A percentile compares a stretch with the other conserved stretches of the same genome.
These are phyloP conservation scores for Saksenaea vasiformis DNA, from an alignment of 371 early-diverging fungal species.

Conservation along the genomic window DNA sequence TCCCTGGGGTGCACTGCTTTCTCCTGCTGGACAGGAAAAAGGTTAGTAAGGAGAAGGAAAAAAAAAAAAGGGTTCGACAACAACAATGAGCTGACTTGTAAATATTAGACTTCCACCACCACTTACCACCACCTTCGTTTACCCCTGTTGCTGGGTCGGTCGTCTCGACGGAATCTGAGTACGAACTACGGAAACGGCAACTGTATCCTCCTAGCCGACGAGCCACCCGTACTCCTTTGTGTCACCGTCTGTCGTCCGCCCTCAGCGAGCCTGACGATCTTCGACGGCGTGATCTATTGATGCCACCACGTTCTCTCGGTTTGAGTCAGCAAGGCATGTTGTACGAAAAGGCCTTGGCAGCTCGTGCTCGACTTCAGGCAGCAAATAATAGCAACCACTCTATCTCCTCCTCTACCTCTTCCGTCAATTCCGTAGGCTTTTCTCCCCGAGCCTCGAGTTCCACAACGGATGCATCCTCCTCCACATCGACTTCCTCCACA, in stretches of 20 bases:
- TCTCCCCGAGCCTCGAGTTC: constrained; percentile 12
- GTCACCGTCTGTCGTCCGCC: constrained; percentile 30
- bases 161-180: constrained; percentile 41
- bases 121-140: constrained; percentile 6
- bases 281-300: constrained; percentile 35
- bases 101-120: constrained; percentile 3
- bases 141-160: constrained; percentile 31
- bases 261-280: constrained; percentile 51
- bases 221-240: constrained; percentile 25
- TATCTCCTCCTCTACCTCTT: constrained; percentile 6
- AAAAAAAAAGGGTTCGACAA: constrained; percentile 6
- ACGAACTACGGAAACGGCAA: constrained; percentile 38
- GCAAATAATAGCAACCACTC: constrained; percentile 15
- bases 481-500: constrained; percentile 7
- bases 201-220: constrained; percentile 31
- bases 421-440: constrained; percentile 3
- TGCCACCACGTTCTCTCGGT: constrained; percentile 21
- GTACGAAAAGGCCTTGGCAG: constrained; percentile 45
- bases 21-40: constrained; percentile 65
- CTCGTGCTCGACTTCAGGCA: constrained; percentile 45
- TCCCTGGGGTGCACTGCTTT: constrained; percentile 54
- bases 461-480: constrained; percentile 21
- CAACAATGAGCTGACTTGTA: not conserved
- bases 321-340: constrained; percentile 36
- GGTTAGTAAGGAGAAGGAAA: constrained; percentile 31